phyloP scores from a whole-genome alignment of 768 basidiomycete species.

The Xerocomellus dryophilus region DNA sequence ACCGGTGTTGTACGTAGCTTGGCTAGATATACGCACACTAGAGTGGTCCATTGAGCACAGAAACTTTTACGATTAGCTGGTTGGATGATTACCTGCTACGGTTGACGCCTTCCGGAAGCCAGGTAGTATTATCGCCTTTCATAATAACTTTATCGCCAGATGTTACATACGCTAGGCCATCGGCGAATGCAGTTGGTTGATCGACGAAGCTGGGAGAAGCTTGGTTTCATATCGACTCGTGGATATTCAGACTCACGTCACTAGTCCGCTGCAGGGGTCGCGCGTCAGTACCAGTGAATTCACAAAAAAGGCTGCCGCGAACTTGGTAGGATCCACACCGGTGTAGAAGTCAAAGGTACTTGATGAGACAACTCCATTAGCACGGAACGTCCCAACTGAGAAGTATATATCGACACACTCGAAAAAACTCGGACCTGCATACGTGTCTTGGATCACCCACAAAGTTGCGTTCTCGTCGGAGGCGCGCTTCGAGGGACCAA shows the following conservation, averaged over 20 bases:
- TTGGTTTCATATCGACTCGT: conserved; percentile 2
- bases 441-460: conserved; percentile 68
- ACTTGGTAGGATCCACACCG: conserved; percentile 64
- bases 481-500: conserved; percentile 15
- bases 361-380: conserved; percentile 23
- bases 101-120: conserved; percentile 48
- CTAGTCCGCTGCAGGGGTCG: conserved; percentile 52
- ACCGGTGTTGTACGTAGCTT: conserved; percentile 65
- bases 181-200: conserved; percentile 46
- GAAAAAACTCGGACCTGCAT: conserved; percentile 65
- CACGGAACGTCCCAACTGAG: neutral
- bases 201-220: conserved; percentile 56
- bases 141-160: conserved; percentile 63
- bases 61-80: conserved; percentile 1
- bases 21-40: conserved; percentile 76
- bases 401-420: conserved; percentile 45
- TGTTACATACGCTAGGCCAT: conserved; percentile 54
- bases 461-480: conserved; percentile 39
- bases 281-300: conserved; percentile 12
- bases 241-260: conserved; percentile 49
- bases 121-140: conserved; percentile 70
- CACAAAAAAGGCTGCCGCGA: conserved; percentile 10
- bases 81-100: conserved; percentile 52
- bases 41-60: neutral
- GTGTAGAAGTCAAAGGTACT: conserved; percentile 60